Evolutionary conservation across 805 yeast genomes (phyloP), one percentile per base, ranked within the genome.

Genomic region (Candida mattraensis): DNA sequence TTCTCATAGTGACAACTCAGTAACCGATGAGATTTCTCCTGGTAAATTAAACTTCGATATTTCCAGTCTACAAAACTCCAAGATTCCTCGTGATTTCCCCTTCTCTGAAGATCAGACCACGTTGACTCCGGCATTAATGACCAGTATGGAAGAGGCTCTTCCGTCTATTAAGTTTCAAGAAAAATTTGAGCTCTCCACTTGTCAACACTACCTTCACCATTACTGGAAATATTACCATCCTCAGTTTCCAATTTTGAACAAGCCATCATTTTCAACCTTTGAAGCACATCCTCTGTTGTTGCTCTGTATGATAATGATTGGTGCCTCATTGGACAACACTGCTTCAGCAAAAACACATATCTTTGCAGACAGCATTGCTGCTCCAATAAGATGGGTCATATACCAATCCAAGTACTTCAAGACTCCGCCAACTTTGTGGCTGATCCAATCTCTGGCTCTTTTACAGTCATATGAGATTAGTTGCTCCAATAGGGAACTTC

Each of bases 141-240:
- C 13, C 52, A 56, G 17, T 11, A 24, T 44, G 34, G 18, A 25
- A 4, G 24, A 35, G 6, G 21, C 14, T 12, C 40, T 49, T 1
- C 54, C 52, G 2, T 11, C 24, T 0, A 30, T 49, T 10, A 24
- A 27, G 5, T 18, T 24, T 1, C 25, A 36, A 27, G 24, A 27
- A 15, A 46, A 50, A 23, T 45, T 49, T 21, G 18, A 37, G 7
- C 14, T 12, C 6, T 11, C 30, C 4, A 27, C 35, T 8, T 32
- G 49, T 7, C 46, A 47, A 23, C 32, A 35, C 19, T 53, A 48
- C 25, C 32, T 60, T n/a, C 47, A 50, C 20, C 29, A 42, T 8
- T 78, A 74, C 46, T 78, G 84, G 84, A 47, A 58, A 5, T 58
- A 69, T 8, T 78, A 66, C 55, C 84, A 70, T 55, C 69, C 75